Conservation (phyloP, 306 rosid genomes). For the Aeschynomene evenia region DNA sequence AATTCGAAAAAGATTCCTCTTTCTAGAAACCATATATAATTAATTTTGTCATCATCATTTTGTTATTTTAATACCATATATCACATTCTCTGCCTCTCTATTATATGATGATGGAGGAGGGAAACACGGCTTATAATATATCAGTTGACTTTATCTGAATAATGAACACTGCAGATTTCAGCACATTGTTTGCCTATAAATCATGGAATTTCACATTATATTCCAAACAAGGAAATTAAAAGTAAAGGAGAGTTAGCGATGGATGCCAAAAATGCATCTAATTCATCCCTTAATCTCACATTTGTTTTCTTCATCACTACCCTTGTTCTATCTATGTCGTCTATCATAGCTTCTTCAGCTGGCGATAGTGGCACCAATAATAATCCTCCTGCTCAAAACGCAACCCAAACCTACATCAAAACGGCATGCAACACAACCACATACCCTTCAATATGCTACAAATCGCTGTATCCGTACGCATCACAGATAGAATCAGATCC, state of each 20-base stretch:
- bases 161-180: background rate
- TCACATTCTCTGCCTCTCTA: background rate
- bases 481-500: slow-evolving; percentile 42
- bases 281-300: slow-evolving; percentile 18
- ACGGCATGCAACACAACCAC: slow-evolving; percentile 48
- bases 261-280: slow-evolving; percentile 18
- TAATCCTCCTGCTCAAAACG: background rate
- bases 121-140: background rate
- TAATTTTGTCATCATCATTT: too few species aligned
- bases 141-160: background rate
- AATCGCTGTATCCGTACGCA: slow-evolving; percentile 42
- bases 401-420: slow-evolving; percentile 14
- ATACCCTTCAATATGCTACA: slow-evolving; percentile 47
- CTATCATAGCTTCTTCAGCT: slow-evolving; percentile 5
- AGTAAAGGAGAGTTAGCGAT: background rate
- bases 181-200: slow-evolving; percentile 27
- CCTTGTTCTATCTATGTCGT: slow-evolving; percentile 4
- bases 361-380: background rate
- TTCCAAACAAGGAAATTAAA: background rate
- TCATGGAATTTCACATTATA: background rate
- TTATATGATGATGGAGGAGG: background rate
- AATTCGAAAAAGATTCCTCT: too few species aligned
- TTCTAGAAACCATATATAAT: too few species aligned
- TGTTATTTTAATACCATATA: too few species aligned
- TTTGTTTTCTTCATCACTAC: background rate